Base-by-base conservation (phyloP, 148 eudicot genomes). In the Diospyros lotus region DNA sequence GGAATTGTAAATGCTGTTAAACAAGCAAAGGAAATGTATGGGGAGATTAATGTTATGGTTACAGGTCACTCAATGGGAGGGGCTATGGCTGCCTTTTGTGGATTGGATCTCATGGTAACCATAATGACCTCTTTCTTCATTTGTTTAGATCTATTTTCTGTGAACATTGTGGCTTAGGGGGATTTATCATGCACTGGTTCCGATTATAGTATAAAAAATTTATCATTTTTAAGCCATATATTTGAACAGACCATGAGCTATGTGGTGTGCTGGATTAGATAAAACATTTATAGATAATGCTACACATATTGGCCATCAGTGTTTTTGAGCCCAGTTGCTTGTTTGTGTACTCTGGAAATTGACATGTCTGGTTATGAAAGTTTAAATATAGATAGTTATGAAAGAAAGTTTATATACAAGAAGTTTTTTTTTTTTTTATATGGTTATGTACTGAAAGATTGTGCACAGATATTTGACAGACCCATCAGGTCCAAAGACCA, bases 11-110 rank as follows among this genome's bases (percentile, higher is more conserved):
- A 75, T 82, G 96, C 91, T 76, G 80, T 95, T 69, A 76, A 85
- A 79, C 80, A 79, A 77, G 90, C 90, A 70, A 89, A 82, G 76
- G 85, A 87, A 65, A 59, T 83, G 28, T 90, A 88, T 76, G 97
- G 97, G 58, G 85, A 87, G 50, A 60, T 89, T 15, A 63, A 88
- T 52, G 72, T 95, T 44, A 79, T 92, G 75, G 91, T 90, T 11
- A 84, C 92, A 59, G 99, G 99, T 40, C 99, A 95, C 81, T 95
- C 99, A 61, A 95, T 95, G 99, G 99, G 97, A 71, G 99, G 99
- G 62, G 97, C 99, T 67, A 95, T 95, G 86, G 97, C 99, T 86
- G 82, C 94, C 51, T 84, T 95, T 73, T 95, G 97, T 78, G 99
- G 86, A 46, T 85, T 95, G 76, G 99, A 95, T 86, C 94, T 95